Evolutionary conservation across 2,329 filamentous ascomycete species (phyloP).

Genomic region (Trichoderma pleuroti): DNA sequence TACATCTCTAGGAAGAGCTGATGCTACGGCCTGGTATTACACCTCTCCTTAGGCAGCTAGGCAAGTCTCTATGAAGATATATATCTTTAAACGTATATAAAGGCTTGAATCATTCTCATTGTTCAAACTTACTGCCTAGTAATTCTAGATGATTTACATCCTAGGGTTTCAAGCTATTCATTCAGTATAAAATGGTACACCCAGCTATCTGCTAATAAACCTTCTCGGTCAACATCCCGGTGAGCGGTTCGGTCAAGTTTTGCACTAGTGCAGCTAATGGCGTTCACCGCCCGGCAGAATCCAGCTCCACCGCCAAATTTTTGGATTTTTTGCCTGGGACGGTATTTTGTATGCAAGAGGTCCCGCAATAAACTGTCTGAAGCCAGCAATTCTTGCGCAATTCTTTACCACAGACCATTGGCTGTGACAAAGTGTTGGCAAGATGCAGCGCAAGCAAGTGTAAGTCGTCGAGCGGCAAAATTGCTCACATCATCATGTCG

Average conservation of each 20-base stretch:
- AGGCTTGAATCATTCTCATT: background rate
- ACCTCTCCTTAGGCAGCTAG: background rate
- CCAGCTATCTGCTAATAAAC: background rate
- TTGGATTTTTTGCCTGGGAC: constrained; percentile 30
- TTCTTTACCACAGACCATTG: constrained; percentile 29
- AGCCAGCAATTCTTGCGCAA: constrained; percentile 28
- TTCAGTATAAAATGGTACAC: background rate
- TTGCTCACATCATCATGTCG: background rate
- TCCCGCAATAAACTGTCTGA: constrained; percentile 23
- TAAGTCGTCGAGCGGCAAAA: constrained; percentile 31
- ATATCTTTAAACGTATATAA: background rate
- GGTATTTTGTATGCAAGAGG: constrained; percentile 22
- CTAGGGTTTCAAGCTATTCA: background rate
- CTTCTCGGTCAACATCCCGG: background rate
- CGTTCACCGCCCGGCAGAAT: constrained; percentile 41
- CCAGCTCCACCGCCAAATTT: constrained; percentile 36
- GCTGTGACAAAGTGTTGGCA: constrained; percentile 29
- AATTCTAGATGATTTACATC: background rate
- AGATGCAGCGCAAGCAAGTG: constrained; percentile 59
- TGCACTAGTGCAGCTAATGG: background rate
- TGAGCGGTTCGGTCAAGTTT: background rate
- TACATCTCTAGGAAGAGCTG: background rate
- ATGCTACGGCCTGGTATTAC: background rate
- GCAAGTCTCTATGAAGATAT: background rate
- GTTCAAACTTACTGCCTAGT: background rate